Conservation (phyloP, 345 rosid genomes). For the Trapa bicornis region DNA sequence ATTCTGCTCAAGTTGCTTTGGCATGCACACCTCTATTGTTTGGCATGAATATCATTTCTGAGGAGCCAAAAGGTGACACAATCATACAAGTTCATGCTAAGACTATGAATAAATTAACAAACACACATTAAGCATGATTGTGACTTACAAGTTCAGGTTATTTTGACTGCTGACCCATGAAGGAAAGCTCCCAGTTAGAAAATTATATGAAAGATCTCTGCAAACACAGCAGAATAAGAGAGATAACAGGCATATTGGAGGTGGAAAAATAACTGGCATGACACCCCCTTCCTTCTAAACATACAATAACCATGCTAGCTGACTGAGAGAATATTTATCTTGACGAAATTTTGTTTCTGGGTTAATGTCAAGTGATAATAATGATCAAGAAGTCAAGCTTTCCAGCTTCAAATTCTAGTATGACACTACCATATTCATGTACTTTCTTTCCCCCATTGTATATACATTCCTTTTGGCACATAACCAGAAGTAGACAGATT, state of each 20-base stretch:
- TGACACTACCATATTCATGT: not conserved
- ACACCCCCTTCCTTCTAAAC: not conserved
- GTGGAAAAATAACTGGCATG: not conserved
- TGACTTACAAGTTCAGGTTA: slow-evolving; percentile 39
- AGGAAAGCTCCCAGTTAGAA: slow-evolving; percentile 53
- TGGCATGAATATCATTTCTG: not conserved
- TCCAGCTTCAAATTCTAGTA: no score
- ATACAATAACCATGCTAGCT: no score
- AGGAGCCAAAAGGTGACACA: not conserved
- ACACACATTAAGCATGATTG: not conserved
- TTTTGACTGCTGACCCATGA: slow-evolving; percentile 36
- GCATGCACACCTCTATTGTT: not conserved
- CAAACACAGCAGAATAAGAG: not conserved
- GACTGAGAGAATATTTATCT: no score
- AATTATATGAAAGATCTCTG: slow-evolving; percentile 80
- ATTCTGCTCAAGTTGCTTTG: no score
- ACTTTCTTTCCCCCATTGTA: not conserved
- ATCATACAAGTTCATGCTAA: not conserved
- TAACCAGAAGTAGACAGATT: not conserved
- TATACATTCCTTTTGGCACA: not conserved
- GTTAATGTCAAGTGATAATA: no score
- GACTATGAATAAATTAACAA: not conserved
- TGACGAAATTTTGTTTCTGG: no score
- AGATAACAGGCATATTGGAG: not conserved
- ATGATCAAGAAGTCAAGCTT: no score